Evolutionary conservation across 2,329 filamentous ascomycete genomes (phyloP), one percentile per base, ranked within the genome.

Genomic region (Emericellopsis atlantica): DNA sequence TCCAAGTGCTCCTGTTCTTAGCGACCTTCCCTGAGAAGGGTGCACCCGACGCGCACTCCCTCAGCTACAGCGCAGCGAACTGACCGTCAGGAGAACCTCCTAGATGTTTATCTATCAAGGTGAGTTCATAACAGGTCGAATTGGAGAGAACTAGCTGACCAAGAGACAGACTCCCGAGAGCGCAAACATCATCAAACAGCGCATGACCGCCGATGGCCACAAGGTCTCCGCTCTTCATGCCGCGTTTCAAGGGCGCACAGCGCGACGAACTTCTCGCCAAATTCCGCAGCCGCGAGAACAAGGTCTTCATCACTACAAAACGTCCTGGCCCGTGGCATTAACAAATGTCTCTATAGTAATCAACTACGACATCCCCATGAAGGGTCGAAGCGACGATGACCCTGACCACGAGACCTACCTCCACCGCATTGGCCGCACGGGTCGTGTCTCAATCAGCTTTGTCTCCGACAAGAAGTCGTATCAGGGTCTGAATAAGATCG

Each of bases 231-330:
- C 86, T 18, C 69, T 98, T 46, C 92, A 93, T 50, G 89, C 88
- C 56, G 88, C 82, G 4, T 21, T 21, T 21, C 4, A 21, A 21
- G 18, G 18, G 18, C 18, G 18, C 18, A 3, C 18, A 21, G 18
- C 18, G 18, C 5, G 18, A 21, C 18, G 18, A 21, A 5, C 18
- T 21, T 21, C 18, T 21, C 18, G 18, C 18, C 18, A 21, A 21
- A 21, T 21, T 21, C 18, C 18, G 18, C 18, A 21, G 18, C 18
- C 4, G 18, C 18, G 18, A 21, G 18, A 21, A 21, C 18, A 21
- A 98, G 67, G 92, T 98, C 8, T 80, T 98, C 46, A 95, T 98
- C 55, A 93, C 92, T 2, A 98, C 92, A 51, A 98, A n/a, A 98
- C 55, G 89, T 98, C 32, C 75, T 98, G 44, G 85, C 92, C 8